phyloP scores from a whole-genome alignment of 768 basidiomycete genomes.

The Mycena haematopus region DNA sequence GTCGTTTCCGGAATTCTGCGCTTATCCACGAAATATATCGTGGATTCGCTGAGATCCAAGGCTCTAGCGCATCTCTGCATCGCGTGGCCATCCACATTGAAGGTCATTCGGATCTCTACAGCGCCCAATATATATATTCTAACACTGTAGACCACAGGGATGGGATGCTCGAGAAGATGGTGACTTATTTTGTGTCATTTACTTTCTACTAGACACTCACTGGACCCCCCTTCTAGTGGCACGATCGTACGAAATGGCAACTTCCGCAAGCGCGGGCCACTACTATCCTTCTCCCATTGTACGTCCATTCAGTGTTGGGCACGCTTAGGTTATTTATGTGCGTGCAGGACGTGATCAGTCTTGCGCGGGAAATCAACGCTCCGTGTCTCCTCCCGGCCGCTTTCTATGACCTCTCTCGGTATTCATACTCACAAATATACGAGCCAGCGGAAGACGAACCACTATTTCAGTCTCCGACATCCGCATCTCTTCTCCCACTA shows the following conservation, averaged over 20 bases:
- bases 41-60: conserved; percentile 69
- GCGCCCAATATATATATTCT: background rate
- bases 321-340: conserved; percentile 5
- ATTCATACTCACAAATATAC: conserved; percentile 72
- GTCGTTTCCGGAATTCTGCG: conserved; percentile 76
- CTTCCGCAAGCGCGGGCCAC: conserved; percentile 41
- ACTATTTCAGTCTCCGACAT: conserved; percentile 41
- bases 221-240: conserved; percentile 36
- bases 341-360: conserved; percentile 70
- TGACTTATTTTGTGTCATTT: background rate
- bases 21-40: conserved; percentile 77
- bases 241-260: conserved; percentile 54
- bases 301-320: conserved; percentile 33
- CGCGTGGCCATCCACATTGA: conserved; percentile 75
- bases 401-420: conserved; percentile 83
- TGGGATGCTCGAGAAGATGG: conserved; percentile 77
- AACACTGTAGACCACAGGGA: conserved; percentile 31
- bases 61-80: conserved; percentile 67
- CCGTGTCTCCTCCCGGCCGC: conserved; percentile 71
- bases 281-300: conserved; percentile 77
- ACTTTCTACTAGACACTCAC: background rate
- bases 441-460: conserved; percentile 64
- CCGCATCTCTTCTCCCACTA: conserved; percentile 45
- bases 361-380: conserved; percentile 72
- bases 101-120: conserved; percentile 27